Evolutionary conservation across 768 basidiomycete genomes (phyloP).

Genomic region (Kwoniella sp.): DNA sequence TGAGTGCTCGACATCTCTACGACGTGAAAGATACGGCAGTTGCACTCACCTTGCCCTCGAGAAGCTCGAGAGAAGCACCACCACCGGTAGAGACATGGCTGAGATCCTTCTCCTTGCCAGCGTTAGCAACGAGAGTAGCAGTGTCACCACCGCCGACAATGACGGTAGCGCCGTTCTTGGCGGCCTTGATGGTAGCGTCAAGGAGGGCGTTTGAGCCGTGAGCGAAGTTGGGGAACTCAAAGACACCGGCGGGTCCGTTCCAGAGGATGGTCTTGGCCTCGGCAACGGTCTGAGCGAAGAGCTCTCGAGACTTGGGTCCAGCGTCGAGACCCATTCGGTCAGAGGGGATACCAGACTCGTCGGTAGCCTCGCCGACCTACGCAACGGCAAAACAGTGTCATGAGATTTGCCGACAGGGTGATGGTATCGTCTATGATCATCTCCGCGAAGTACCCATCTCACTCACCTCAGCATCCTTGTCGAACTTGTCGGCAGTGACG

Average conservation of each 20-base stretch:
- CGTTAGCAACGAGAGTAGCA: constrained; percentile 91
- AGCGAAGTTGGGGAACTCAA: constrained; percentile 92
- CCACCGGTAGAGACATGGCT: constrained; percentile 96
- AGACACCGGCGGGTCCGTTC: constrained; percentile 93
- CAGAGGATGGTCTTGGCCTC: constrained; percentile 94
- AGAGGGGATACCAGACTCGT: constrained; percentile 82
- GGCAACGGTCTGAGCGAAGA: constrained; percentile 77
- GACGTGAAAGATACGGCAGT: not conserved
- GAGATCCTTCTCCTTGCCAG: constrained; percentile 79
- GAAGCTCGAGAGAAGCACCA: constrained; percentile 73
- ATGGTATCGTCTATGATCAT: too few relatives aligned
- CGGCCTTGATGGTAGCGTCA: constrained; percentile 82
- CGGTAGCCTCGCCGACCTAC: constrained; percentile 75
- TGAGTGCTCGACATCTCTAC: too few relatives aligned
- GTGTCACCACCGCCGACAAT: constrained; percentile 77
- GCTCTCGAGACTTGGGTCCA: constrained; percentile 77
- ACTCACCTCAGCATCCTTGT: constrained; percentile 79
- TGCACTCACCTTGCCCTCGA: constrained; percentile 86
- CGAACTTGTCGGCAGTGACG: constrained; percentile 91
- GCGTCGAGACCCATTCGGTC: constrained; percentile 95
- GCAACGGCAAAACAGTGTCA: not conserved
- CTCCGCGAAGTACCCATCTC: not conserved
- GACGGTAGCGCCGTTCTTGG: constrained; percentile 80
- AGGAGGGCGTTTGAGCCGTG: constrained; percentile 80
- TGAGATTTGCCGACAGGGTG: not conserved